Percentiles rank a stretch among this genome's conserved stretches.
These are phyloP conservation scores for Aspergillus nomiae DNA, from an alignment of 2,329 filamentous ascomycete genomes.

Conservation along the genomic window DNA sequence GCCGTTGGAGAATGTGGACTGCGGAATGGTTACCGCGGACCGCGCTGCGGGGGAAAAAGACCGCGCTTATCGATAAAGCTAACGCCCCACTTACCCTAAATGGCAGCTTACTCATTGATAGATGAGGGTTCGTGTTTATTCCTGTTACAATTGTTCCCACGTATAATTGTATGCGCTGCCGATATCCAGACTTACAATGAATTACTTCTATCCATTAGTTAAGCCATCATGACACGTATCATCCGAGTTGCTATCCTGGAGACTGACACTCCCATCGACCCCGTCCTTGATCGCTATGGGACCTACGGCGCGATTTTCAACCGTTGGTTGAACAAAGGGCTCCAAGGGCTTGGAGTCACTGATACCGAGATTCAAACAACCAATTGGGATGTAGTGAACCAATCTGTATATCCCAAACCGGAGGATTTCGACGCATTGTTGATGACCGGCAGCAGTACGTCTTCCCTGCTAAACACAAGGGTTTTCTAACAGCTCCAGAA, in stretches of 20 bases:
- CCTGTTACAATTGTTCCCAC: background rate
- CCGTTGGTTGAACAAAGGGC: conserved; percentile 22
- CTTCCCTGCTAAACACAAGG: background rate
- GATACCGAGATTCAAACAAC: conserved; percentile 18
- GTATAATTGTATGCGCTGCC: background rate
- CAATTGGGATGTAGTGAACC: conserved; percentile 29
- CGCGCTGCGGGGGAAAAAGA: conserved; percentile 13
- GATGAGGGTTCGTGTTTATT: background rate
- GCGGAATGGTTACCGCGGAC: conserved; percentile 4
- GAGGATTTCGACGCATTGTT: conserved; percentile 29
- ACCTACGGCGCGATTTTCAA: conserved; percentile 33
- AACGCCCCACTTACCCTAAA: background rate
- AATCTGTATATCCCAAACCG: conserved; percentile 23
- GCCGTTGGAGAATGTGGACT: background rate
- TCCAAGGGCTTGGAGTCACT: conserved; percentile 11
- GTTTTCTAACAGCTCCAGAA: conserved; percentile 20
- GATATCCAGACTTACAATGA: background rate
- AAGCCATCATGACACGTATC: conserved; percentile 5
- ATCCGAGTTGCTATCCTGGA: conserved; percentile 31
- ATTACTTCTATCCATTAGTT: background rate
- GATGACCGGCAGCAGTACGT: conserved; percentile 35
- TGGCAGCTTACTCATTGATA: background rate
- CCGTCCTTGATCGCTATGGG: conserved; percentile 20
- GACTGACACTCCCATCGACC: conserved; percentile 32
- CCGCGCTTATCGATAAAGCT: conserved; percentile 21